phyloP scores from a whole-genome alignment of 768 basidiomycete genomes.

The Stropharia rugosoannulata region DNA sequence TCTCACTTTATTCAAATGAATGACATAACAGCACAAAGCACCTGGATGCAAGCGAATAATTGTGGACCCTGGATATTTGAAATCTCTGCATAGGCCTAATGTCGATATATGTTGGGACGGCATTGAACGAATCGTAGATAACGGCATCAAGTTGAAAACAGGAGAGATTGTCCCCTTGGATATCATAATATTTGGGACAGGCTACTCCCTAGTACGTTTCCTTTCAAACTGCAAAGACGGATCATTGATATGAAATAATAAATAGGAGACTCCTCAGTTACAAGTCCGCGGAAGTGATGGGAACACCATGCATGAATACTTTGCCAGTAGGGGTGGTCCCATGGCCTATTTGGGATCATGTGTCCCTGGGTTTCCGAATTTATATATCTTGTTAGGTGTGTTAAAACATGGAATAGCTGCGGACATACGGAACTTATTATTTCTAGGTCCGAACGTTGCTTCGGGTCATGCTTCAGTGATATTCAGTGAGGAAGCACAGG shows the following conservation, averaged over 20 bases:
- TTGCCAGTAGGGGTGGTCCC: constrained; percentile 44
- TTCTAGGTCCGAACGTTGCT: constrained; percentile 53
- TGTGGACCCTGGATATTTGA: constrained; percentile 57
- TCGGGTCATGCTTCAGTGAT: constrained; percentile 60
- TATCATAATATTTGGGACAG: constrained; percentile 58
- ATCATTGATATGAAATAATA: neutral
- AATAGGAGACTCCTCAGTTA: constrained; percentile 35
- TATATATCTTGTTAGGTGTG: constrained; percentile 48
- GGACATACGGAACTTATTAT: constrained; percentile 4
- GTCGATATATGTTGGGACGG: constrained; percentile 48
- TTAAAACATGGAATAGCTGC: constrained; percentile 6
- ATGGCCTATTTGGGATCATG: constrained; percentile 54
- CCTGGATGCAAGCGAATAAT: constrained; percentile 67
- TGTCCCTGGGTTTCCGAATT: constrained; percentile 56
- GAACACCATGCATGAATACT: constrained; percentile 42
- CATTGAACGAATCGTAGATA: constrained; percentile 46
- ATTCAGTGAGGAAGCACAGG: constrained; percentile 57
- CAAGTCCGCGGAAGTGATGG: constrained; percentile 43
- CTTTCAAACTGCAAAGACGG: neutral
- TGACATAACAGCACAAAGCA: constrained; percentile 26
- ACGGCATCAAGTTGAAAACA: constrained; percentile 48
- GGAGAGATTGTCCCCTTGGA: constrained; percentile 52
- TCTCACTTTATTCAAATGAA: neutral
- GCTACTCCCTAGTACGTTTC: constrained; percentile 45
- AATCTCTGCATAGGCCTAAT: constrained; percentile 51